Base-by-base conservation (phyloP, 202 grass and related monocot species). In the Elaeis oleifera region DNA sequence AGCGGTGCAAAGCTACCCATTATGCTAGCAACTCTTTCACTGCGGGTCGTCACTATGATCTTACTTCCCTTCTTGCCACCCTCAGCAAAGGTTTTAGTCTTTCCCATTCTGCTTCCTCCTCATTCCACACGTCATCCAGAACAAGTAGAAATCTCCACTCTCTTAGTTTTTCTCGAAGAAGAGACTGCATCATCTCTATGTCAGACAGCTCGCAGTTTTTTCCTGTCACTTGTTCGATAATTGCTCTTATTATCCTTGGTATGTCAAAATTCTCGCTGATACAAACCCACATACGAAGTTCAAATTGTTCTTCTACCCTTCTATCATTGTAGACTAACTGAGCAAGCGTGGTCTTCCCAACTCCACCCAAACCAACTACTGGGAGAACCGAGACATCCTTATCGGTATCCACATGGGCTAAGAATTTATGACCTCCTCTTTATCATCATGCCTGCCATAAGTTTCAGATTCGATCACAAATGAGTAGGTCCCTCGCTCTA, bases 91-190 rank as follows among this genome's bases (percentile, higher is more conserved):
- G 25, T 1, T 1, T 0, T 8, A 74, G 3, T 24, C 63, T 6
- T 32, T 4, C 25, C 80, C 80, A 78, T 25, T 65, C 63, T 0
- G 53, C 8, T 28, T 56, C 23, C 63, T 8, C 50, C 23, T 65
- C 5, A 9, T 2, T 49, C 16, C 59, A 66, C 32, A 48, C 31
- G 17, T 83, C 31, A 4, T 83, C 74, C 1, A 82, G 39, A 36
- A 76, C 73, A 23, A 82, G 72, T 22, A 82, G 67, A 2, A 82
- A 16, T 1, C 19, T 76, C 49, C 67, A 71, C 2, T 26, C 56
- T 49, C 11, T 56, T 49, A 82, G 24, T 31, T 32, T 60, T 23
- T 71, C 61, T 23, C 13, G 29, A 49, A 76, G 6, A 72, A 61
- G 76, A 53, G 75, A 67, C 54, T 60, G 36, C 0, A 76, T 65